Conservation (phyloP, 345 rosid genomes). For the Citrus cavaleriei region DNA sequence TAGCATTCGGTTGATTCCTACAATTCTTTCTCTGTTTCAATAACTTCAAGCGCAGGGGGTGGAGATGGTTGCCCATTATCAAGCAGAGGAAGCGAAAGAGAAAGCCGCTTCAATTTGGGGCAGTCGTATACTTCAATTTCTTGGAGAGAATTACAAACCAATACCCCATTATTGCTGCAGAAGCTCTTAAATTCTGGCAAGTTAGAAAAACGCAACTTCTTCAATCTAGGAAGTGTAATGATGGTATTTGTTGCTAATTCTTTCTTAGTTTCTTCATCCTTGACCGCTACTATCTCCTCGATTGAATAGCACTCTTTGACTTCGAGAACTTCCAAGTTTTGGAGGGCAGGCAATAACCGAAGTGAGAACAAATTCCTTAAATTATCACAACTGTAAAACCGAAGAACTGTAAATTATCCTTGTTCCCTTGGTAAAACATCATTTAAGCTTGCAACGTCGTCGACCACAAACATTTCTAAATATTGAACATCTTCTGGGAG, state of each 20-base stretch:
- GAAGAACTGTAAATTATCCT: not conserved
- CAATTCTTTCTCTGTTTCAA: not conserved
- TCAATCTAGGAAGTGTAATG: not conserved
- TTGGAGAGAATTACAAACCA: constrained; percentile 4
- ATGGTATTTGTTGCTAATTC: no score
- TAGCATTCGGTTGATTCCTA: not conserved
- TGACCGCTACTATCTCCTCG: not conserved
- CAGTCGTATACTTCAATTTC: not conserved
- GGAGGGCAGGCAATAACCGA: no score
- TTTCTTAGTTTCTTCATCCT: not conserved
- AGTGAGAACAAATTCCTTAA: not conserved
- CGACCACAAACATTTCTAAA: fast-evolving
- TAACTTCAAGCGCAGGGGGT: not conserved
- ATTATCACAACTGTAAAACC: fast-evolving
- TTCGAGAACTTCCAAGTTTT: no score
- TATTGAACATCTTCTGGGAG: not conserved
- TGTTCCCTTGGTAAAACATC: not conserved
- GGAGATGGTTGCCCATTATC: not conserved
- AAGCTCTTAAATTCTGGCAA: not conserved
- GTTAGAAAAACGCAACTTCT: fast-evolving
- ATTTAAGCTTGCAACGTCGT: not conserved
- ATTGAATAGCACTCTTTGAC: not conserved
- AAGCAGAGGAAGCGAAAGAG: not conserved
- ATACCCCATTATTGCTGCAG: no score
- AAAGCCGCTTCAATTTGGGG: not conserved